Evolutionary conservation across 768 basidiomycete species (phyloP).

Genomic region (Leccinum disarticulatum): DNA sequence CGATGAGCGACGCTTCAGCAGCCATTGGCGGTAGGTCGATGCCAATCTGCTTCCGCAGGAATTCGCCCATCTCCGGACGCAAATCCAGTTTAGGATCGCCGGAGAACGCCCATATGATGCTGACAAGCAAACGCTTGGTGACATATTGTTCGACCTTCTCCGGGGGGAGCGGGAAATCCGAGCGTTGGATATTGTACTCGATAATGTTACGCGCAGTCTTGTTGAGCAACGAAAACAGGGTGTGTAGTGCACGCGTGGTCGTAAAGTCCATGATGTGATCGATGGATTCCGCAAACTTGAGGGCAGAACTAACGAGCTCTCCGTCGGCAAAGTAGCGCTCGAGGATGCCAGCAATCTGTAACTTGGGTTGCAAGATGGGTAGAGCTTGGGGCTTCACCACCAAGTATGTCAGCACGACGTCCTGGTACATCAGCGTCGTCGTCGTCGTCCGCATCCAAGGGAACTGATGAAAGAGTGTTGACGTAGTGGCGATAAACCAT

Average conservation of each 20-base stretch:
- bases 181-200: constrained; percentile 92
- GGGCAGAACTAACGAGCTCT: constrained; percentile 77
- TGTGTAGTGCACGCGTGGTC: constrained; percentile 84
- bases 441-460: constrained; percentile 90
- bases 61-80: constrained; percentile 87
- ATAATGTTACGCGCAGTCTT: constrained; percentile 91
- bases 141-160: constrained; percentile 92
- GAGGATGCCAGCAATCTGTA: constrained; percentile 67
- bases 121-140: constrained; percentile 84
- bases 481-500: constrained; percentile 95
- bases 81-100: constrained; percentile 81
- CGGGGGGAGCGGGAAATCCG: constrained; percentile 85
- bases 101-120: constrained; percentile 96
- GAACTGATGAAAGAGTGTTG: constrained; percentile 64
- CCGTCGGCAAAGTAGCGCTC: constrained; percentile 81
- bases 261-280: constrained; percentile 99
- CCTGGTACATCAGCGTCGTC: constrained; percentile 60
- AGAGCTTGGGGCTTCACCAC: constrained; percentile 50
- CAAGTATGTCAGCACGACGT: constrained; percentile 52
- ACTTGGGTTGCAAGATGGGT: constrained; percentile 73
- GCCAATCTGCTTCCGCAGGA: constrained; percentile 78
- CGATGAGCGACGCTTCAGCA: constrained; percentile 70
- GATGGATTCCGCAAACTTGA: constrained; percentile 75
- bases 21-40: constrained; percentile 82
- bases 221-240: constrained; percentile 97